Conservation (phyloP, 495 filamentous ascomycete species). For the Aspergillus taichungensis region DNA sequence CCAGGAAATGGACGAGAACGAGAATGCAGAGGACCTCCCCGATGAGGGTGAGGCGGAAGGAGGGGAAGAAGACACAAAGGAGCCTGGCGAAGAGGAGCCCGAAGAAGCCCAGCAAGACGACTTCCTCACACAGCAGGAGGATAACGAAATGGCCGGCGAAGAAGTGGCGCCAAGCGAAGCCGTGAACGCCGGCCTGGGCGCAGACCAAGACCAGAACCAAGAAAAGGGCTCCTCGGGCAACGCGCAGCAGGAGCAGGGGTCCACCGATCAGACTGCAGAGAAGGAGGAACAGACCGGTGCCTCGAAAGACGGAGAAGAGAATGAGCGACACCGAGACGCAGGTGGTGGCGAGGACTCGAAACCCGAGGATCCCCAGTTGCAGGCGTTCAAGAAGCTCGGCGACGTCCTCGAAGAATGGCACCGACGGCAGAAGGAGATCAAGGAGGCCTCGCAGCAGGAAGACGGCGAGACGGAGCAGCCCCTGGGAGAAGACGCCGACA, state of each 20-base stretch:
- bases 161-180: constrained; percentile 43
- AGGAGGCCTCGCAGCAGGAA: constrained; percentile 55
- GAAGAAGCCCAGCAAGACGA: constrained; percentile 37
- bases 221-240: constrained; percentile 64
- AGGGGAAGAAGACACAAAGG: constrained; percentile 41
- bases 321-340: constrained; percentile 31
- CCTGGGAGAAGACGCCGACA: constrained; percentile 51
- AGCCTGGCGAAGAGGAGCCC: constrained; percentile 42
- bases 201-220: constrained; percentile 44
- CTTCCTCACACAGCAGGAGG: constrained; percentile 32
- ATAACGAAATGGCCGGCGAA: constrained; percentile 36
- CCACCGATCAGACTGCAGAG: constrained; percentile 35
- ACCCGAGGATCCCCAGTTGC: constrained; percentile 45
- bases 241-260: constrained; percentile 41
- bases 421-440: constrained; percentile 69
- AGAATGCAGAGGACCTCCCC: constrained; percentile 24
- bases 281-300: constrained; percentile 33
- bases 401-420: constrained; percentile 93
- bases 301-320: constrained; percentile 38
- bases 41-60: constrained; percentile 19
- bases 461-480: constrained; percentile 37
- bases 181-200: constrained; percentile 33
- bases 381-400: constrained; percentile 84
- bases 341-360: constrained; percentile 31
- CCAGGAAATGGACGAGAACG: constrained; percentile 32